phyloP scores from a whole-genome alignment of 1,284 basidiomycete genomes.

The Ganoderma lingzhi region DNA sequence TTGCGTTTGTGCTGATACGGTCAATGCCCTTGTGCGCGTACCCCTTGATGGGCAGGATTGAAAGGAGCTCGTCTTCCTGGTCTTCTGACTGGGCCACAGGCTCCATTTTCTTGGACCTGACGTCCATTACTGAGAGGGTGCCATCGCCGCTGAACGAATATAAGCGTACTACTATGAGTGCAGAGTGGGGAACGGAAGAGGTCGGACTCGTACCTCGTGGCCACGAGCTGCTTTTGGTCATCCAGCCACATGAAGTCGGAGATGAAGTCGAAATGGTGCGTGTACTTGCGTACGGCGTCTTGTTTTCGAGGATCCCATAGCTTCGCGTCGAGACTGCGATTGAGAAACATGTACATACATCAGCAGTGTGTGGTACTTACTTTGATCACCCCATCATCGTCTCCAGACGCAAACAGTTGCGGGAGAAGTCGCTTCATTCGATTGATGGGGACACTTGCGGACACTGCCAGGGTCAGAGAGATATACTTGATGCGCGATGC shows the following conservation, averaged over 20 bases:
- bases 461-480: constrained; percentile 47
- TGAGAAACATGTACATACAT: background rate
- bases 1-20: background rate
- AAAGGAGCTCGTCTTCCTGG: constrained; percentile 95
- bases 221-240: constrained; percentile 86
- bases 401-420: constrained; percentile 84
- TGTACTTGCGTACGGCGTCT: constrained; percentile 73
- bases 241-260: constrained; percentile 90
- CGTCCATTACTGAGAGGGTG: constrained; percentile 89
- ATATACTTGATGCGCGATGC: background rate
- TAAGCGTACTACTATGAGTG: background rate
- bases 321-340: constrained; percentile 46
- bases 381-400: constrained; percentile 92
- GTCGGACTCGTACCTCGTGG: constrained; percentile 73
- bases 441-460: constrained; percentile 82
- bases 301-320: constrained; percentile 88
- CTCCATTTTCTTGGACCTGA: constrained; percentile 77
- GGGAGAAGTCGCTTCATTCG: constrained; percentile 77
- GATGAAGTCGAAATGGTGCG: constrained; percentile 95
- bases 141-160: constrained; percentile 82
- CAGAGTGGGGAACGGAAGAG: background rate
- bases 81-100: constrained; percentile 89
- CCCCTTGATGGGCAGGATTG: constrained; percentile 86
- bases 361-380: constrained; percentile 48
- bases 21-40: constrained; percentile 43